Evolutionary conservation across 805 yeast species (phyloP).

Genomic region (Starmerella stigmatis): DNA sequence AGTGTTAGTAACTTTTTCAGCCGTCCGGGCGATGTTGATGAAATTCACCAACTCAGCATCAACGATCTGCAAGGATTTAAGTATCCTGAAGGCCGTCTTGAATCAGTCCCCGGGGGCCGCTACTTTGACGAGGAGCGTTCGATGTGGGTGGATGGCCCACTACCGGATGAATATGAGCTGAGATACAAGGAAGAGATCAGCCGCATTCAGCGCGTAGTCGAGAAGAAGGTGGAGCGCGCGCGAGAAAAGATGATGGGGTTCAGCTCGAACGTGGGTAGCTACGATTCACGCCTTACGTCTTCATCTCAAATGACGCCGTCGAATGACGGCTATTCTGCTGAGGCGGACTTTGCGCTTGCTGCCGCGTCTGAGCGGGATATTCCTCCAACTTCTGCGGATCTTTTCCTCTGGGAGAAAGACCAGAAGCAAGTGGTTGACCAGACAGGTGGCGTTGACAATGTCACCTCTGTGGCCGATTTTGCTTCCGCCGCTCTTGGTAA

Average conservation of each 20-base stretch:
- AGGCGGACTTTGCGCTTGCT: constrained; percentile 10
- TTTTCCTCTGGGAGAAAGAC: neutral
- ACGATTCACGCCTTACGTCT: neutral
- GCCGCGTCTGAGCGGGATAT: neutral
- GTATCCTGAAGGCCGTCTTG: constrained; percentile 18
- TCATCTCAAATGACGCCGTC: neutral
- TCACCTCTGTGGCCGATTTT: constrained; percentile 1
- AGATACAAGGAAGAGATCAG: constrained; percentile 17
- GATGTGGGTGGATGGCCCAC: constrained; percentile 18
- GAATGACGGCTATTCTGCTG: constrained; percentile 1
- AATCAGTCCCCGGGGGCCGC: constrained; percentile 14
- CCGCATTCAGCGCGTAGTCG: constrained; percentile 15
- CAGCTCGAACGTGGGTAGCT: neutral
- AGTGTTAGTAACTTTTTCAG: constrained; percentile 7
- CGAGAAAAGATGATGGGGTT: constrained; percentile 5
- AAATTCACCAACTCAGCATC: constrained; percentile 10
- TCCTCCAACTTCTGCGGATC: neutral
- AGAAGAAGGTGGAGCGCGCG: constrained; percentile 12
- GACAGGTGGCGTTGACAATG: neutral
- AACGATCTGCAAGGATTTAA: constrained; percentile 17
- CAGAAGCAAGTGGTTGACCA: neutral
- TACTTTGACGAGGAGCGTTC: constrained; percentile 20
- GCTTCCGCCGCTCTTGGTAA: neutral
- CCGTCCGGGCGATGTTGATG: constrained; percentile 10
- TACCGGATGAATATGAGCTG: constrained; percentile 12